Evolutionary conservation across 176 grass and related monocot genomes (phyloP), one percentile per base, ranked within the genome.

Genomic region (Aechmea fasciata): DNA sequence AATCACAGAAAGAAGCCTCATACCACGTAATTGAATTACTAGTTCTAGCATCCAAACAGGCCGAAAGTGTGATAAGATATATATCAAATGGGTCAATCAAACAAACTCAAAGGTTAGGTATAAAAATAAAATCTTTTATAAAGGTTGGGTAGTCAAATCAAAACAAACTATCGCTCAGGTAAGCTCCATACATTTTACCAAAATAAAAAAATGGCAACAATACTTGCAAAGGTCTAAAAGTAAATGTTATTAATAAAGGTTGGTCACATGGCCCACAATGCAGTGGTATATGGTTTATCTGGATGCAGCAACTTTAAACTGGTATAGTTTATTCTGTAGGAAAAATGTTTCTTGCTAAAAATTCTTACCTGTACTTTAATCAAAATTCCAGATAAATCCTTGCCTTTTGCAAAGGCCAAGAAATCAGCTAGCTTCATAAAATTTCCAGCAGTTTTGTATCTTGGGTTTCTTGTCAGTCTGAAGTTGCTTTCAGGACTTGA

Each of bases 371-470:
- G 23, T 22, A 97, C 64, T 49, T 50, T 79, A 63, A 97, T 80
- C 77, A 92, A 78, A 68, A 92, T 28, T 75, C 93, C 93, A 20
- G 53, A 82, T 59, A 97, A 49, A 85, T 85, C 28, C 26, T 83
- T 85, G 28, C 87, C 71, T 55, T 78, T 90, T 11, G 71, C 84
- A 12, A 85, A 73, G 19, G 65, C 47, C 71, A 97, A 80, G 59
- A 92, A 97, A 10, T 92, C 84, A 68, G 89, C 85, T 68, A 97
- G 66, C 47, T 17, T 92, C 51, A 85, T 3, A 78, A 97, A 92
- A 1, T 64, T 83, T 51, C 93, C 89, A 8, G 25, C 3, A 74
- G 87, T 79, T 62, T 1, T 64, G 71, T 87, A 77, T 55, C 52
- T 82, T 68, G 86, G 93, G 25, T 97, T 92, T 68, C 93, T 84